Conservation (phyloP, 768 basidiomycete species). For the Clitopilus passeckerianus region DNA sequence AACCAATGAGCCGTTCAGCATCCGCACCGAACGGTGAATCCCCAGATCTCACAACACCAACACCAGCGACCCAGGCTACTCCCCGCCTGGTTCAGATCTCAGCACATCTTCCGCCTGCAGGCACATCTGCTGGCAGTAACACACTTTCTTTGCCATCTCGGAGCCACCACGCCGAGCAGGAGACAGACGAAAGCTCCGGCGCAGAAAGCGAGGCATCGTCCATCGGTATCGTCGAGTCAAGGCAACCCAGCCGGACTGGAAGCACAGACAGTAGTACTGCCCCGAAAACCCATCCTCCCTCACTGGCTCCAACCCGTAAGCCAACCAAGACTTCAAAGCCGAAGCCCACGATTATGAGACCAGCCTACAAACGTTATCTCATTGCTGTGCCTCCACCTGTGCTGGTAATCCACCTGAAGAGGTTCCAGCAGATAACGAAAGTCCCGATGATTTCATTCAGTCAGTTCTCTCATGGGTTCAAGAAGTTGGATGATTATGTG, state of each 20-base stretch:
- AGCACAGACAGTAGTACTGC: conserved; percentile 10
- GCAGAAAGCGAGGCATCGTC: conserved; percentile 37
- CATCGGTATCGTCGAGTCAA: not conserved
- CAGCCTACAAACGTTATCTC: conserved; percentile 93
- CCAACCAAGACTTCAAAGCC: conserved; percentile 22
- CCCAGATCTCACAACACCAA: not conserved
- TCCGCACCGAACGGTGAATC: not conserved
- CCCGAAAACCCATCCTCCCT: conserved; percentile 4
- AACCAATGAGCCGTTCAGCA: not conserved
- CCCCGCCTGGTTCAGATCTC: not conserved
- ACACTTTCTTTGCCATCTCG: not conserved
- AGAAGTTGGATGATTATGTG: conserved; percentile 89
- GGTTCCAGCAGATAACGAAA: conserved; percentile 84
- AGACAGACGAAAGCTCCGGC: conserved; percentile 34
- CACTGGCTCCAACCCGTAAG: not conserved
- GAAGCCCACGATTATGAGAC: conserved; percentile 69
- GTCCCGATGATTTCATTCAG: conserved; percentile 58
- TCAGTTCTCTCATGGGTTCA: conserved; percentile 68
- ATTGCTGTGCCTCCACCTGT: conserved; percentile 83
- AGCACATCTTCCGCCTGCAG: not conserved
- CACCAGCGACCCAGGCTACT: not conserved
- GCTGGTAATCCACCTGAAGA: conserved; percentile 88
- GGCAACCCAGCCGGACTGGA: not conserved
- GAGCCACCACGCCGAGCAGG: conserved; percentile 12
- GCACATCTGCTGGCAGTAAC: not conserved